Evolutionary conservation across 129 eudicot genomes (phyloP).

Genomic region (Artemisia tridentata): DNA sequence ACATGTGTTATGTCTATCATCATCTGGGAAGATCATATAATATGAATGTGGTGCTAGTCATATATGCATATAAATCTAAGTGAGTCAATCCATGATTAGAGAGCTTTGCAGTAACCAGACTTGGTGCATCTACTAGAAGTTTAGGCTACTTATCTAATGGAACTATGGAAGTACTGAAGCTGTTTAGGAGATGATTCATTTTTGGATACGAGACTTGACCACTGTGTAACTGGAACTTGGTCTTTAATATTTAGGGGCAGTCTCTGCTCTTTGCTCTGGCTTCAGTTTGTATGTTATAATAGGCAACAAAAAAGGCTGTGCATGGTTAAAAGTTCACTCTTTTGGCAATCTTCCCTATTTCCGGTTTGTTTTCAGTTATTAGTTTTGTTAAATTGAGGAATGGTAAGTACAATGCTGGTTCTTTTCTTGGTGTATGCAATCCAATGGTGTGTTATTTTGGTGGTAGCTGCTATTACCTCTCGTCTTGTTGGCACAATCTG

Average conservation of each 20-base stretch:
- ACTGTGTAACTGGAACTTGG: no score
- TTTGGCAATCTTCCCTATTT: not conserved
- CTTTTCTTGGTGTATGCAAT: slow-evolving; percentile 6
- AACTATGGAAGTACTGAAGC: slow-evolving; percentile 4
- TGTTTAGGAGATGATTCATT: not conserved
- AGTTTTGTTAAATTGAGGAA: slow-evolving; percentile 16
- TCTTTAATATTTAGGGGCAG: no score
- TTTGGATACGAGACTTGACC: no score
- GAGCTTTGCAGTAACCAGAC: no score
- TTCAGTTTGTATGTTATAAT: not conserved
- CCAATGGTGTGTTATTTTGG: slow-evolving; percentile 15
- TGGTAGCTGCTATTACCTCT: slow-evolving; percentile 13
- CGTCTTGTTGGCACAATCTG: no score
- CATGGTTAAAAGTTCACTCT: slow-evolving; percentile 3
- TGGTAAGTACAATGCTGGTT: slow-evolving; percentile 24
- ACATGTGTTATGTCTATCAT: not conserved
- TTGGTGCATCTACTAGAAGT: no score
- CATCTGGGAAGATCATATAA: not conserved
- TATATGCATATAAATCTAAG: no score
- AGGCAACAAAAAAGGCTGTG: slow-evolving; percentile 6
- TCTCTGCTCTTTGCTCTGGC: no score
- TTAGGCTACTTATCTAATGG: no score
- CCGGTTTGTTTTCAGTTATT: slow-evolving; percentile 36
- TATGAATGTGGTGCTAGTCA: not conserved
- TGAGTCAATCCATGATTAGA: no score